phyloP scores from a whole-genome alignment of 371 early-diverging fungal species.

The Apophysomyces elegans region DNA sequence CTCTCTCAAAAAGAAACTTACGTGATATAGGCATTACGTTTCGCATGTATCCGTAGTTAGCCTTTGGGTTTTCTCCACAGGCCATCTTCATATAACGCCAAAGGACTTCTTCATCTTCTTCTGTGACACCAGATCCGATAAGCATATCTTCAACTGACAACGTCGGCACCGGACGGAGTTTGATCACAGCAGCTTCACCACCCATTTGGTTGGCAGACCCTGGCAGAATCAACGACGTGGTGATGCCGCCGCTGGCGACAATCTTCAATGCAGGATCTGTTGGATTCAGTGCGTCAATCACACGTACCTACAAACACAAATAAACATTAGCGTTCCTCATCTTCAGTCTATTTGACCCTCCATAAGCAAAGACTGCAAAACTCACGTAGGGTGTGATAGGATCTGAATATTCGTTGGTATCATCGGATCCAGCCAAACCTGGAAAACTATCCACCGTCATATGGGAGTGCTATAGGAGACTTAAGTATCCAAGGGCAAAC shows the following conservation, averaged over 20 bases:
- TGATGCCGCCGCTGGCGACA: conserved; percentile 80
- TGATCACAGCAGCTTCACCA: conserved; percentile 78
- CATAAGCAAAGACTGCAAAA: neutral
- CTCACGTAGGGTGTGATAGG: conserved; percentile 66
- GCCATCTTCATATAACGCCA: conserved; percentile 91
- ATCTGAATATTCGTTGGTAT: conserved; percentile 75
- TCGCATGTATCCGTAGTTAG: conserved; percentile 39
- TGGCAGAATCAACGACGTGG: conserved; percentile 77
- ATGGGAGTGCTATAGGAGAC: conserved; percentile 57
- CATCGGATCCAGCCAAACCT: conserved; percentile 50
- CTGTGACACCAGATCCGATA: conserved; percentile 57
- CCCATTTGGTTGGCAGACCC: conserved; percentile 84
- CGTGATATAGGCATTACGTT: conserved; percentile 46
- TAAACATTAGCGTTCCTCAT: neutral
- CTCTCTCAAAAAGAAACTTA: conserved; percentile 17
- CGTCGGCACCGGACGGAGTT: conserved; percentile 61
- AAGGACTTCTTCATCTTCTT: conserved; percentile 47
- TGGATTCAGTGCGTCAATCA: conserved; percentile 66
- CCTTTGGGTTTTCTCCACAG: conserved; percentile 85
- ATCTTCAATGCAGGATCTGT: conserved; percentile 72
- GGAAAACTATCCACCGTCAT: conserved; percentile 69
- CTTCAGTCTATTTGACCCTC: neutral
- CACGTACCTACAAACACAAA: conserved; percentile 42
- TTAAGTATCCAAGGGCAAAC: neutral
- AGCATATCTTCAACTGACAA: conserved; percentile 72